Evolutionary conservation across 2,329 filamentous ascomycete genomes (phyloP), one percentile per base, ranked within the genome.

Genomic region (Monosporascus ibericus): DNA sequence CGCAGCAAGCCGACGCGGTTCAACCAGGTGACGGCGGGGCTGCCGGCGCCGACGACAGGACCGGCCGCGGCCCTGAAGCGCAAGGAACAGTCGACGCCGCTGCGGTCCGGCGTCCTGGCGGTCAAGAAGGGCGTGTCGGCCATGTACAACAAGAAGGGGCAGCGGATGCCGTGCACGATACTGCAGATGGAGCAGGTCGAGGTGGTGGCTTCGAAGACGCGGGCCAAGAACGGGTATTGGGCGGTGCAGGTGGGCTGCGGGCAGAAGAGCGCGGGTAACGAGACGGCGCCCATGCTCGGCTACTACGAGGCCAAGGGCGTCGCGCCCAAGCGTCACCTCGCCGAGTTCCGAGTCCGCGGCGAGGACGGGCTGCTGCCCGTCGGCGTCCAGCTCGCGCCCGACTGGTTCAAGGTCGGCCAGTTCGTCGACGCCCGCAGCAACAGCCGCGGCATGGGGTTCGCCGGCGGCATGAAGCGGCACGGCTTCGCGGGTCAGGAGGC

Each of bases 121-220:
- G 80, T 86, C 68, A 99, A 99, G 75, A 92, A 92, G 75, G 94
- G 94, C 70, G 97, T 99, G 89, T 95, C 91, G 44, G 92, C 88
- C 55, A 74, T 96, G 59, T 97, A 88, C 78, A 86, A 91, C 65
- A 82, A 85, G 22, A 85, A 86, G 25, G 88, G 89, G 61, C 81
- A 80, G 58, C 85, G 92, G 58, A 87, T 86, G 53, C 80, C 92
- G 20, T 96, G 91, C 76, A 99, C 94, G 15, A 87, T 99, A 50
- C 80, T 99, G 52, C 92, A 97, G 75, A 79, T 99, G 63, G 94
- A 99, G 71, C 81, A 90, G 63, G 91, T 95, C 55, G 88, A 97
- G 73, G 91, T 96, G 8, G 77, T 96, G 39, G 85, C 87, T 54
- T 86, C 89, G 73, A 96, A 96, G 79, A 94, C 90, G 57, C 76